Percentiles rank a stretch among this genome's conserved stretches.
Evolutionary conservation across 345 rosid species (phyloP).

Genomic region (Geranium rotundifolium): DNA sequence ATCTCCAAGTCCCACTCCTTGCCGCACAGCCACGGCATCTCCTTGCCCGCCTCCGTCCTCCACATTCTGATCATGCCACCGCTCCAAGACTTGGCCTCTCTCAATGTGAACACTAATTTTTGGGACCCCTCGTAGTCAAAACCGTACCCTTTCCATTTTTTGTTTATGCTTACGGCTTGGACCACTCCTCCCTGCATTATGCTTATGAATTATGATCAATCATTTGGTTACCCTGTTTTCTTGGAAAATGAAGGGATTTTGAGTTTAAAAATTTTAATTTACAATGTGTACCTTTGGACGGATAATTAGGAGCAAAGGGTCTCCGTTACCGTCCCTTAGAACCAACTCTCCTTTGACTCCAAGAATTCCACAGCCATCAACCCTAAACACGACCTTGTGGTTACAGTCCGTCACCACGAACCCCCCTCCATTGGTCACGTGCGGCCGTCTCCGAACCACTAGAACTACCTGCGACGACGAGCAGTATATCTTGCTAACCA

Average conservation of each 20-base stretch:
- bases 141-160: conserved; percentile 64
- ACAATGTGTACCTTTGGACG: conserved; percentile 69
- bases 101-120: conserved; percentile 52
- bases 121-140: conserved; percentile 53
- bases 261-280: too few species aligned
- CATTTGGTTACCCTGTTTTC: too few species aligned
- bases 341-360: conserved; percentile 53
- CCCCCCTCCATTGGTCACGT: conserved; percentile 65
- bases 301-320: conserved; percentile 54
- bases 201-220: neutral
- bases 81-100: conserved; percentile 48
- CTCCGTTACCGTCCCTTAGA: conserved; percentile 42
- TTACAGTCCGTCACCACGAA: conserved; percentile 61
- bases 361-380: conserved; percentile 73
- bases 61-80: conserved; percentile 35
- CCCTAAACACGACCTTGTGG: conserved; percentile 54
- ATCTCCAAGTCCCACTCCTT: conserved; percentile 37
- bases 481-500: conserved; percentile 64
- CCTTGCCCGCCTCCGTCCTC: conserved; percentile 8
- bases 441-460: conserved; percentile 67
- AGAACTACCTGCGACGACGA: conserved; percentile 39
- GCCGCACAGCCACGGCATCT: conserved; percentile 5
- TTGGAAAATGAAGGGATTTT: too few species aligned
- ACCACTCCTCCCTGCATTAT: conserved; percentile 49
- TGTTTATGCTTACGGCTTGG: conserved; percentile 52